Conservation (phyloP, 2,329 filamentous ascomycete genomes). For the Venturia nashicola region DNA sequence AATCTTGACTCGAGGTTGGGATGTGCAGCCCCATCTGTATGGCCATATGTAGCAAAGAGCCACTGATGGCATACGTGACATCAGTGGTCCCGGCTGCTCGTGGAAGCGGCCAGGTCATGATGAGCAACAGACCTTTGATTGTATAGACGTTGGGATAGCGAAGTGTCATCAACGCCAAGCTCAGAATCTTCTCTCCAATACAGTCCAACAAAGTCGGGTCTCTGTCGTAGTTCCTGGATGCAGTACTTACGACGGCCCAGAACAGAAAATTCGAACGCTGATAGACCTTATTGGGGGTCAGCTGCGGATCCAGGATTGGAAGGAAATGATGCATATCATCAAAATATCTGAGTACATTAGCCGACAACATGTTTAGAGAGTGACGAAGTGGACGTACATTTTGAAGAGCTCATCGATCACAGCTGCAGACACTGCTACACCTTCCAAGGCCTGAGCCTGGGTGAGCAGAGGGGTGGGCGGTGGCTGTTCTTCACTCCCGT, state of each 20-base stretch:
- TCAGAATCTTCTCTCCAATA: conserved; percentile 21
- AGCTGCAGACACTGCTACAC: conserved; percentile 17
- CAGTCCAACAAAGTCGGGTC: conserved; percentile 27
- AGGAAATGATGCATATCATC: conserved; percentile 25
- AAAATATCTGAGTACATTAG: conserved; percentile 20
- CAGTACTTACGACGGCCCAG: conserved; percentile 21
- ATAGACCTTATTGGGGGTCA: conserved; percentile 7
- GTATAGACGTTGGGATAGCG: conserved; percentile 20
- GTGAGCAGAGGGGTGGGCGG: conserved; percentile 16
- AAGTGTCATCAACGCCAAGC: conserved; percentile 26
- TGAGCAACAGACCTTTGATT: conserved; percentile 25
- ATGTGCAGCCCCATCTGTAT: conserved; percentile 32
- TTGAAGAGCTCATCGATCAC: conserved; percentile 28
- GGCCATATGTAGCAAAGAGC: conserved; percentile 27
- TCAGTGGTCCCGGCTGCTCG: conserved; percentile 22
- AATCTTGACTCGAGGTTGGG: conserved; percentile 30
- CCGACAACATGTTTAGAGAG: neutral
- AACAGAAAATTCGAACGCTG: conserved; percentile 8
- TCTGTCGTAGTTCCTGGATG: conserved; percentile 23
- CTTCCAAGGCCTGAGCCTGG: conserved; percentile 20
- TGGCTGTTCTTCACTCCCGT: conserved; percentile 10
- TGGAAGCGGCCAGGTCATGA: conserved; percentile 30
- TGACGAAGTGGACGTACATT: conserved; percentile 16
- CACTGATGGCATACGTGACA: conserved; percentile 24
- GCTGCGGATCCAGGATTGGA: conserved; percentile 23